Conservation (phyloP, 495 filamentous ascomycete genomes). For the Penicillium riverlandense region DNA sequence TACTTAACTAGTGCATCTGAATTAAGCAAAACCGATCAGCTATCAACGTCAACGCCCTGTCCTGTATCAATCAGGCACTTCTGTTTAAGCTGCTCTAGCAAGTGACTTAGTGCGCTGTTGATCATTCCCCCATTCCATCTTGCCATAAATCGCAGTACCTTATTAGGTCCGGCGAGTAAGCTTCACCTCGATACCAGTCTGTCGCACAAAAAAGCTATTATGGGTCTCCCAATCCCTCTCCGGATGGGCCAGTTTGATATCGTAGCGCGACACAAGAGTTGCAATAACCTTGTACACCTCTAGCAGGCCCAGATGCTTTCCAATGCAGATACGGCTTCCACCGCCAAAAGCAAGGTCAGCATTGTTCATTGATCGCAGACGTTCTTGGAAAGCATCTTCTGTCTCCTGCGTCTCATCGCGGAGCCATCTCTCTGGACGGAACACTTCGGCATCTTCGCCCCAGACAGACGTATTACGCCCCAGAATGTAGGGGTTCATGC, state of each 20-base stretch:
- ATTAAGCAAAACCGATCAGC: no score
- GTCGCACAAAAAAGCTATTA: constrained; percentile 49
- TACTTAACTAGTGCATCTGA: no score
- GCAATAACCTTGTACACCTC: constrained; percentile 53
- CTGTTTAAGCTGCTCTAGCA: no score
- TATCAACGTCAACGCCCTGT: no score
- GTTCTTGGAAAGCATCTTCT: constrained; percentile 39
- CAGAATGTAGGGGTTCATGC: constrained; percentile 48
- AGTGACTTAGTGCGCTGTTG: no score
- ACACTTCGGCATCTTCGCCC: constrained; percentile 55
- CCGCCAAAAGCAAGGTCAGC: constrained; percentile 42
- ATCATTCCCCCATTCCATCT: no score
- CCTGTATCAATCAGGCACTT: no score
- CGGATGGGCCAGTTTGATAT: constrained; percentile 42
- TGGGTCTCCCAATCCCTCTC: constrained; percentile 36
- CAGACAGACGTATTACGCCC: constrained; percentile 48
- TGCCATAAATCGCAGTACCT: no score
- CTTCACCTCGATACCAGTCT: constrained; percentile 31
- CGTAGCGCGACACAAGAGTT: constrained; percentile 41
- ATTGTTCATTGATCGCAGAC: constrained; percentile 26
- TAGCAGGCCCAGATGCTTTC: constrained; percentile 46
- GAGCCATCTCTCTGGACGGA: constrained; percentile 61
- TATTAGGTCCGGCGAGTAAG: constrained; percentile 3
- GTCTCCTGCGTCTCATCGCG: constrained; percentile 35
- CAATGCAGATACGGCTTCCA: constrained; percentile 48